These are phyloP conservation scores for Fonsecaea nubica DNA, from an alignment of 2,329 filamentous ascomycete species.

Conservation along the genomic window DNA sequence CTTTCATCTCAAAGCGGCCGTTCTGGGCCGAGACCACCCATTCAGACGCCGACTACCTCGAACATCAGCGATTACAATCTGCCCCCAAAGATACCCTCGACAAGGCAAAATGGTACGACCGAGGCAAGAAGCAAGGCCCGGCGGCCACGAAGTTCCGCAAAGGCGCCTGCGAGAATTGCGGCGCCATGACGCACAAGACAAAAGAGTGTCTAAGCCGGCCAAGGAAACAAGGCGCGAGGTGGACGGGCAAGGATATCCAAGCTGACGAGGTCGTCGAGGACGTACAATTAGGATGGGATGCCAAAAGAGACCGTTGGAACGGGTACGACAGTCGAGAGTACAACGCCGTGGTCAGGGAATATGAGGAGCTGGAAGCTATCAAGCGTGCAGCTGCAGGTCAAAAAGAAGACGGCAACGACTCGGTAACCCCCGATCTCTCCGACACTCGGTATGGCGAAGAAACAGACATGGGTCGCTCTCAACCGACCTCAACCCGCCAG, in stretches of 20 bases:
- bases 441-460: slow-evolving; percentile 81
- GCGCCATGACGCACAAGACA: slow-evolving; percentile 92
- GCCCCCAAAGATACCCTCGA: slow-evolving; percentile 51
- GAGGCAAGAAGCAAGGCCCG: slow-evolving; percentile 80
- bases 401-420: slow-evolving; percentile 27
- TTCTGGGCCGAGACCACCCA: slow-evolving; percentile 84
- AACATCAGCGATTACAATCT: slow-evolving; percentile 84
- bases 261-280: slow-evolving; percentile 88
- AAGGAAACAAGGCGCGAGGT: slow-evolving; percentile 86
- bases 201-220: slow-evolving; percentile 92
- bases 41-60: slow-evolving; percentile 79
- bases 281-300: slow-evolving; percentile 90
- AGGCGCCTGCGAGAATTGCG: slow-evolving; percentile 98
- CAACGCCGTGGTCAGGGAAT: slow-evolving; percentile 83
- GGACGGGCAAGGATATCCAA: slow-evolving; percentile 91
- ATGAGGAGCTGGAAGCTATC: slow-evolving; percentile 82
- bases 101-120: slow-evolving; percentile 88
- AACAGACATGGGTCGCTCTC: slow-evolving; percentile 87
- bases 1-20: slow-evolving; percentile 96
- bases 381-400: slow-evolving; percentile 62
- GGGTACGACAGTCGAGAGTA: slow-evolving; percentile 94
- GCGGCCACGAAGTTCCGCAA: slow-evolving; percentile 97
- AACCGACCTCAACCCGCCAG: slow-evolving; percentile 88
- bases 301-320: slow-evolving; percentile 97
- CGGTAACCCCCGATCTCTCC: slow-evolving; percentile 47